Conservation (phyloP, 169 alveolate species). For the Plasmodium gonderi region DNA sequence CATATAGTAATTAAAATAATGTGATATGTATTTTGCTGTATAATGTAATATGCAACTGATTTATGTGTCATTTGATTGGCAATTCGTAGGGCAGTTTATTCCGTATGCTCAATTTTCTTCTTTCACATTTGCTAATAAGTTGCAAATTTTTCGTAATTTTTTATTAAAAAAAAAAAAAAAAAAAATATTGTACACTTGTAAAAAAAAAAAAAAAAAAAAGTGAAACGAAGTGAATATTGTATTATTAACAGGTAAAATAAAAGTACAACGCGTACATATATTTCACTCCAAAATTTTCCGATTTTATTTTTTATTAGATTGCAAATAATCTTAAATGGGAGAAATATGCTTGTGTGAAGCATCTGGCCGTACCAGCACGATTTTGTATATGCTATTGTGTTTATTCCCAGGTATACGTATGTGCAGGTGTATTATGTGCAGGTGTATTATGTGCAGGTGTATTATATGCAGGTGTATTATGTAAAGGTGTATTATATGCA, state of each 20-base stretch:
- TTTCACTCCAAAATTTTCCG: slow-evolving; percentile 23
- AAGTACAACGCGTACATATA: slow-evolving; percentile 27
- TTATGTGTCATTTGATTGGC: too few relatives aligned
- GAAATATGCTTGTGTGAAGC: background rate
- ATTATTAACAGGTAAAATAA: slow-evolving; percentile 28
- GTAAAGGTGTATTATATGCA: background rate
- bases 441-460: background rate
- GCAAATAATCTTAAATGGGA: background rate
- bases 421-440: background rate
- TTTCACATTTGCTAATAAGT: background rate
- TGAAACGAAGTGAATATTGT: background rate
- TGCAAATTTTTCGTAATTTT: background rate
- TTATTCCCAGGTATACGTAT: background rate
- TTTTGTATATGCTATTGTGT: background rate
- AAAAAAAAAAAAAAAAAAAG: background rate
- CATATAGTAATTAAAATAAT: background rate
- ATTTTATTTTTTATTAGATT: slow-evolving; percentile 6
- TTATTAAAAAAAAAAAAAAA: background rate
- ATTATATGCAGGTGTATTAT: background rate
- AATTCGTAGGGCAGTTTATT: background rate
- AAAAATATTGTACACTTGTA: background rate
- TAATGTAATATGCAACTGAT: background rate
- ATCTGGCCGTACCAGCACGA: background rate
- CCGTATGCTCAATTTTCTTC: background rate
- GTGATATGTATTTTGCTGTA: background rate